Evolutionary conservation across 306 rosid species (phyloP), one percentile per base, ranked within the genome.

Genomic region (Medicago arabica): DNA sequence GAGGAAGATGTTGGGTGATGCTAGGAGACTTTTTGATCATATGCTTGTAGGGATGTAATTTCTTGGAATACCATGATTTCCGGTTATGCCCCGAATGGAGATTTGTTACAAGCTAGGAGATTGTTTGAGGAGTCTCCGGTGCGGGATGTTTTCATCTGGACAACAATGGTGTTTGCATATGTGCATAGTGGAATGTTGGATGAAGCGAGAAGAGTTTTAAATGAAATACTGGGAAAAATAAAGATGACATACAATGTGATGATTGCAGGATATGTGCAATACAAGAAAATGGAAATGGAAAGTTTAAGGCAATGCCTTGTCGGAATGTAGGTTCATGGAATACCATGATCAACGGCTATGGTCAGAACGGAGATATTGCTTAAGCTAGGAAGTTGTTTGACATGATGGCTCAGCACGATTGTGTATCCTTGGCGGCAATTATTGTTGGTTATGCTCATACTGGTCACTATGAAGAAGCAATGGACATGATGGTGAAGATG

Each of bases 61-160:
- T 92, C 93, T 0, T 89, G 93, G 93, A 92, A 89, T 70, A 92
- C 87, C 47, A 85, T 89, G 86, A 89, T 91, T 80, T 85, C 95
- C 3, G 91, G 95, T 38, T 91, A 89, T 82, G 92, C 91, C 0
- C 89, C 87, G 68, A 72, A 80, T 80, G 87, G 91, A 64, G 78
- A 75, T 74, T 67, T 89, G 38, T 67, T 70, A 4, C 89, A 88
- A 71, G 95, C 97, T 44, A 78, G 83, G 83, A 88, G 83, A 61
- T 72, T 88, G 77, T 91, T 91, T 78, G 85, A 82, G 70, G 86
- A 85, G 74, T 83, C 87, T 57, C 92, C 95, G 0, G 19, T 67
- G 3, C 54, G 81, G 43, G 95, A 91, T 85, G 92, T 86, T 40
- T 86, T 91, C 81, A 73, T 91, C 1, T 89, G 97, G 95, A 91